These are phyloP conservation scores for Cyphellophora europaea DNA, from an alignment of 2,329 filamentous ascomycete species.

Conservation along the genomic window DNA sequence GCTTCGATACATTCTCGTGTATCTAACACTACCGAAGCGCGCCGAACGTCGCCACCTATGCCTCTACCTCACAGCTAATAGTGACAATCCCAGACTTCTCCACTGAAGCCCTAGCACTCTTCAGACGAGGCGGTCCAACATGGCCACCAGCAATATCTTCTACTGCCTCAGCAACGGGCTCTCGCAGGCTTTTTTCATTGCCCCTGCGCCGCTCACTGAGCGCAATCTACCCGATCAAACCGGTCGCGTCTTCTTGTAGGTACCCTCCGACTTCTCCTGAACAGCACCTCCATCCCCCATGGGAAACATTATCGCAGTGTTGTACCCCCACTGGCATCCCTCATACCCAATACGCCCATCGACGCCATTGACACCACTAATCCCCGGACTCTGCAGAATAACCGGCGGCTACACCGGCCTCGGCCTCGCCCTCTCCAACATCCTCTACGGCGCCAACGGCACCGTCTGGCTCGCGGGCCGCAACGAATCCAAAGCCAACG, in stretches of 20 bases:
- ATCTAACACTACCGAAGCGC: too few species aligned
- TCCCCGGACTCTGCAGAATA: constrained; percentile 40
- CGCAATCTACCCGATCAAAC: constrained; percentile 6
- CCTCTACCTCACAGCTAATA: too few species aligned
- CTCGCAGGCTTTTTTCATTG: constrained; percentile 10
- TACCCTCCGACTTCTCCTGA: too few species aligned
- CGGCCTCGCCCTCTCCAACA: constrained; percentile 42
- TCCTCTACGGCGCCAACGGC: constrained; percentile 46
- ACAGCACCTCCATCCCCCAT: too few species aligned
- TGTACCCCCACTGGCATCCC: too few species aligned
- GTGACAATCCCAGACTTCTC: background rate
- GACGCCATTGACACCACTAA: too few species aligned
- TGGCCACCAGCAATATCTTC: background rate
- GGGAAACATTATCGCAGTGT: too few species aligned
- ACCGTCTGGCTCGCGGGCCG: constrained; percentile 23
- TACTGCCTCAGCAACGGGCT: background rate
- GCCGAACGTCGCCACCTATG: too few species aligned
- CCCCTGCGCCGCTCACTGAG: constrained; percentile 24
- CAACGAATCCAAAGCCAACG: constrained; percentile 5
- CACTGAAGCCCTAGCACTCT: background rate
- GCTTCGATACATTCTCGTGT: too few species aligned
- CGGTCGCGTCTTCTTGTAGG: constrained; percentile 25
- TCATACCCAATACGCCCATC: too few species aligned
- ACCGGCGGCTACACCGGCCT: constrained; percentile 41
- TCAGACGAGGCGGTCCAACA: background rate